Base-by-base conservation (phyloP, 78 protist species). In the Pigoraptor vietnamica region DNA sequence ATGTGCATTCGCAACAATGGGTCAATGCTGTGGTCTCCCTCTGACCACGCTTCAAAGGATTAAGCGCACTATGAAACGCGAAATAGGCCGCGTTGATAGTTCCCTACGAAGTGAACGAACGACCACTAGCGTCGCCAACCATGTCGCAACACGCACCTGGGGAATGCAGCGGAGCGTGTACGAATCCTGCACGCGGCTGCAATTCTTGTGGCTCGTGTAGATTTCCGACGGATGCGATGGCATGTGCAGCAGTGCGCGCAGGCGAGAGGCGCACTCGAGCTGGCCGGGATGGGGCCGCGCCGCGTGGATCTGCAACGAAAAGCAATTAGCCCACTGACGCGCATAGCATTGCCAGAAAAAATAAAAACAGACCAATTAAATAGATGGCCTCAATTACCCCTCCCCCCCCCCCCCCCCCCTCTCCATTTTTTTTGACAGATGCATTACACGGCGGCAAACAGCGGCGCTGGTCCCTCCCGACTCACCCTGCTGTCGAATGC, bases 151-250 rank as follows among this genome's bases (percentile, higher is more conserved):
- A 48, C 67, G 96, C 90, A 96, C 67, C 67, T 48, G 98, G 25
- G 99, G 99, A 21, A 95, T 90, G 92, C 99, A 98, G 37, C 99
- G 95, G 23, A 98, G 92, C 23, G 97, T 93, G 90, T 98, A 98
- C 14, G 95, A 84, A 88, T 98, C 99, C 91, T 98, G 99, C 32
- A 98, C 98, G n/a, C 90, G 39, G n/a, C 93, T 94, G 39, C 97
- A 94, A 48, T 90, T 79, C 29, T 32, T 39, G 86, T 96, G 97
- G 40, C 82, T 33, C 21, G 29, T 9, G n/a, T 37, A 48, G 23
- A 97, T 95, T 81, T 91, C 93, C 32, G 98, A 96, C 2, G 39
- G 93, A 36, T 89, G 89, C 23, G 90, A 40, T 55, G 89, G 56
- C 1, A 34, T 33, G 87, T 91, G 87, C 19, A 89, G 29, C 1